Evolutionary conservation across 495 filamentous ascomycete genomes (phyloP).

Genomic region (Podospora didyma): DNA sequence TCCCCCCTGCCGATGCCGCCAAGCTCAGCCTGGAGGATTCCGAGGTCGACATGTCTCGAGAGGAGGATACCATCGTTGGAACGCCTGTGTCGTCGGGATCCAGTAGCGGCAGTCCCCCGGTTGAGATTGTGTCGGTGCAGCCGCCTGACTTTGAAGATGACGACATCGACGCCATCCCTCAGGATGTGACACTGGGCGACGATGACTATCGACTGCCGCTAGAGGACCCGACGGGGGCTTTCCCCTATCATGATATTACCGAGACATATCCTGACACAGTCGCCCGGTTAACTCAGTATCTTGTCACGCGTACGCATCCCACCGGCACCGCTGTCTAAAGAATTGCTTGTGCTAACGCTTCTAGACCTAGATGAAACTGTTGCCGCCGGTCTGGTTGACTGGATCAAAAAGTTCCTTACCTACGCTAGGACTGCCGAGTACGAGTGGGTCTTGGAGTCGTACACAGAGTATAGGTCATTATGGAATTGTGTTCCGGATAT

Average conservation of each 20-base stretch:
- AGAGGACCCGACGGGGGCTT: constrained; percentile 29
- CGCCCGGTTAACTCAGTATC: constrained; percentile 29
- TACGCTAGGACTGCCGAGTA: constrained; percentile 22
- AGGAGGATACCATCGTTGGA: constrained; percentile 18
- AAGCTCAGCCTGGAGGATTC: constrained; percentile 39
- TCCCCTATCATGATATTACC: constrained; percentile 37
- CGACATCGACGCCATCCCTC: constrained; percentile 20
- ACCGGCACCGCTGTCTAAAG: constrained; percentile 5
- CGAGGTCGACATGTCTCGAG: constrained; percentile 33
- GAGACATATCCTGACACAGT: constrained; percentile 38
- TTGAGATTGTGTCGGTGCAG: constrained; percentile 27
- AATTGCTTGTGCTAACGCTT: constrained; percentile 23
- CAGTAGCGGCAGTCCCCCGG: constrained; percentile 37
- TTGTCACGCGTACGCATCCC: constrained; percentile 35
- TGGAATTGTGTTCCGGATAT: constrained; percentile 28
- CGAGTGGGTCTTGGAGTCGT: constrained; percentile 28
- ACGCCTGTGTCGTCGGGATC: constrained; percentile 34
- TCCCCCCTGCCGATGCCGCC: constrained; percentile 22
- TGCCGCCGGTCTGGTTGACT: constrained; percentile 33
- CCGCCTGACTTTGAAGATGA: constrained; percentile 30
- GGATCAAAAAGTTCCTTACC: constrained; percentile 40
- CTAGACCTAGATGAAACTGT: constrained; percentile 32
- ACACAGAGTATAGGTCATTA: constrained; percentile 33
- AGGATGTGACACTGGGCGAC: constrained; percentile 20
- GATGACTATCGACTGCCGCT: constrained; percentile 11